Conservation (phyloP, 2,329 filamentous ascomycete genomes). For the Endothia cerciana region DNA sequence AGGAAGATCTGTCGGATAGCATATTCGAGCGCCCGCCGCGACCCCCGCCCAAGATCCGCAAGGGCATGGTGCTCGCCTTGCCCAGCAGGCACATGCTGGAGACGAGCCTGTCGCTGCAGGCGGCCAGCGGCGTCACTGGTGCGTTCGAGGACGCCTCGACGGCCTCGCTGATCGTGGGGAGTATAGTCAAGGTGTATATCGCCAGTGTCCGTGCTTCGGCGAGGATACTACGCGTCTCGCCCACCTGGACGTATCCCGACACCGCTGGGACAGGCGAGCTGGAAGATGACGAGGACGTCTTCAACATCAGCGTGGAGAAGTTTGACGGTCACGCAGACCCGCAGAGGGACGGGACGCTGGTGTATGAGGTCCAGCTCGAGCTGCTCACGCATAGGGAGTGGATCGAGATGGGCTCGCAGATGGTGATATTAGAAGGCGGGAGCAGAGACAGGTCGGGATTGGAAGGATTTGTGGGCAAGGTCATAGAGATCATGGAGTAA, state of each 20-base stretch:
- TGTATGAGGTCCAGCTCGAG: slow-evolving; percentile 66
- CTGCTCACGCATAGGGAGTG: slow-evolving; percentile 73
- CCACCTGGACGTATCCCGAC: slow-evolving; percentile 31
- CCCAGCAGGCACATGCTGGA: slow-evolving; percentile 62
- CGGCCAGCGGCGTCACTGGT: slow-evolving; percentile 71
- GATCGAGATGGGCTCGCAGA: slow-evolving; percentile 71
- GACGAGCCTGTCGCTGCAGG: slow-evolving; percentile 61
- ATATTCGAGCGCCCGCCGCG: slow-evolving; percentile 36
- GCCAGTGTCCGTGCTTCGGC: slow-evolving; percentile 85
- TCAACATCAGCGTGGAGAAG: slow-evolving; percentile 57
- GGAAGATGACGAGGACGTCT: slow-evolving; percentile 58
- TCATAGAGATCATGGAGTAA: slow-evolving; percentile 65
- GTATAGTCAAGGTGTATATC: slow-evolving; percentile 79
- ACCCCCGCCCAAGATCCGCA: slow-evolving; percentile 57
- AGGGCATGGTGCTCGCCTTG: slow-evolving; percentile 82
- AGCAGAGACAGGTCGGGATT: slow-evolving; percentile 68
- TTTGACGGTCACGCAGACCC: slow-evolving; percentile 39
- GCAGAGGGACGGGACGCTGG: slow-evolving; percentile 33
- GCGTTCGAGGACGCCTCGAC: slow-evolving; percentile 69
- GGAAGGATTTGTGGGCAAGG: slow-evolving; percentile 72
- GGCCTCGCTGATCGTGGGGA: slow-evolving; percentile 66
- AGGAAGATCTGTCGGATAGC: slow-evolving; percentile 39
- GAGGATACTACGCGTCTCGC: slow-evolving; percentile 65
- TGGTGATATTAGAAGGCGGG: slow-evolving; percentile 73
- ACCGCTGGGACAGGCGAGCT: slow-evolving; percentile 33